A percentile compares a stretch with the other conserved stretches of the same genome.
Conservation (phyloP, 2,329 filamentous ascomycete genomes). For the Sclerotinia glacialis region DNA sequence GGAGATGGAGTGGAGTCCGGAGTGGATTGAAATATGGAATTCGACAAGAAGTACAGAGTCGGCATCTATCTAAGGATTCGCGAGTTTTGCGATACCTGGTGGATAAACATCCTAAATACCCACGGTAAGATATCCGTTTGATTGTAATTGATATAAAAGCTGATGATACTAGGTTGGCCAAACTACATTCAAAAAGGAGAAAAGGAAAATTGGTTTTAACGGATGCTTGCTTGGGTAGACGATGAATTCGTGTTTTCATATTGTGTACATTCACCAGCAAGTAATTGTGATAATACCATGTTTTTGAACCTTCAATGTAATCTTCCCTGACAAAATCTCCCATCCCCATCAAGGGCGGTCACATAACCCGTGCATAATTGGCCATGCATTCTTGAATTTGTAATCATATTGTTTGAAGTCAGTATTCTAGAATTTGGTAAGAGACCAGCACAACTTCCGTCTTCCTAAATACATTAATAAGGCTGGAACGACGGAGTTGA, state of each 20-base stretch:
- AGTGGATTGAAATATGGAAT: not conserved
- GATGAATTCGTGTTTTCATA: not conserved
- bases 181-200: not conserved
- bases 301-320: not conserved
- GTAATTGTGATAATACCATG: not conserved
- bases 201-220: not conserved
- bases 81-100: not conserved
- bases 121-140: not conserved
- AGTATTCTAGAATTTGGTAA: not conserved
- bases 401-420: not conserved
- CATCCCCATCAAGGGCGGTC: not conserved
- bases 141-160: not conserved
- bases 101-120: not conserved
- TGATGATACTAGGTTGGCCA: not conserved
- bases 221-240: not conserved
- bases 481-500: not conserved
- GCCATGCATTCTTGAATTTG: not conserved
- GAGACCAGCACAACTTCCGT: not conserved
- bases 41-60: not conserved
- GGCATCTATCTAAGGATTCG: not conserved
- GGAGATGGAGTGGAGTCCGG: not conserved
- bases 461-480: not conserved
- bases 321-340: no score
- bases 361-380: not conserved
- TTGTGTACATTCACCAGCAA: not conserved